Percentiles rank a stretch among this genome's conserved stretches.
Conservation (phyloP, 257 asterid species). For the Nicotiana benthamiana region DNA sequence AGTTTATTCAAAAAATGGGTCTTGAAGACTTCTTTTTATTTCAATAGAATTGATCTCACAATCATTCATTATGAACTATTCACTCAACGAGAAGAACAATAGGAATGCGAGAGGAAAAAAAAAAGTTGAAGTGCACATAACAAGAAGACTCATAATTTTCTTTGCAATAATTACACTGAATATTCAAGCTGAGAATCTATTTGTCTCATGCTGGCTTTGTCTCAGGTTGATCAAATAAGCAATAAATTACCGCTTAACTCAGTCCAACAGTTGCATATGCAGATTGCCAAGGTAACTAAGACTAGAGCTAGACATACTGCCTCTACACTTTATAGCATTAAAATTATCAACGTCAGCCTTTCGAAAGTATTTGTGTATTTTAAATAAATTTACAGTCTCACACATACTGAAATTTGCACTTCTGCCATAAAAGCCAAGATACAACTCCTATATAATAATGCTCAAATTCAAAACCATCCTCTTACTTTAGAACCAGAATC, state of each 20-base stretch:
- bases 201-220: not conserved
- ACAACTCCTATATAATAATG: not conserved
- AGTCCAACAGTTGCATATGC: not conserved
- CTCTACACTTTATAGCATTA: not conserved
- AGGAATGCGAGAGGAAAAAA: not conserved
- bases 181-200: not conserved
- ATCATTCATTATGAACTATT: not conserved
- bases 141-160: not conserved
- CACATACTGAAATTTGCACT: not conserved
- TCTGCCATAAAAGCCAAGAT: not conserved
- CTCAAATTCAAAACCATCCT: not conserved
- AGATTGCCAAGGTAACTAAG: not conserved
- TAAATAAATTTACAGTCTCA: not conserved
- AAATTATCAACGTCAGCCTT: not conserved
- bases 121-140: not conserved
- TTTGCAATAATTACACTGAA: not conserved
- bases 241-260: not conserved
- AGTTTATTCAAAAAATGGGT: not conserved
- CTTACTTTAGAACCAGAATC: not conserved
- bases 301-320: not conserved
- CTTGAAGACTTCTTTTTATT: not conserved
- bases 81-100: not conserved
- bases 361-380: not conserved
- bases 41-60: not conserved
- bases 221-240: not conserved